A percentile compares a stretch with the other conserved stretches of the same genome.
These are phyloP conservation scores for Kwoniella bestiolae DNA, from an alignment of 768 basidiomycete genomes.

Conservation along the genomic window DNA sequence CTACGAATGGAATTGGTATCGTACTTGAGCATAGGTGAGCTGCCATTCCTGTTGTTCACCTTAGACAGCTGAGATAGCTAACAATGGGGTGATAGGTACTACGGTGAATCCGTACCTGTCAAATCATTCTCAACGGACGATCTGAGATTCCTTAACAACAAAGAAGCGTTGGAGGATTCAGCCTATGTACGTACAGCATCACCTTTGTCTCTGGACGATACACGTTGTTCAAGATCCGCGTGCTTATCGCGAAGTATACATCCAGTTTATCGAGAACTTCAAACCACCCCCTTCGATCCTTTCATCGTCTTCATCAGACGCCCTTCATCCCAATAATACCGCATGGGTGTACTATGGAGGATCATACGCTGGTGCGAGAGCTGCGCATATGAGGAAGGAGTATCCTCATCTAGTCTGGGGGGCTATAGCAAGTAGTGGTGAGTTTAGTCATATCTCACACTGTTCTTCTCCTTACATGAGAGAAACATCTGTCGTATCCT, in stretches of 20 bases:
- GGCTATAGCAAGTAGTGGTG: slow-evolving; percentile 82
- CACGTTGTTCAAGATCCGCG: too few species aligned
- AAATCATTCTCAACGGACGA: slow-evolving; percentile 78
- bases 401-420: slow-evolving; percentile 89
- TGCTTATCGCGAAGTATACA: too few species aligned
- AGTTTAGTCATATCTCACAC: not conserved
- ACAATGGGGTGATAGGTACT: slow-evolving; percentile 58
- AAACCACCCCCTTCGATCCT: slow-evolving; percentile 62
- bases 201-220: too few species aligned
- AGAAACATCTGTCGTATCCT: too few species aligned
- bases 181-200: slow-evolving; percentile 65
- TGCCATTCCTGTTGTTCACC: not conserved
- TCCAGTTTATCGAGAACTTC: slow-evolving; percentile 77
- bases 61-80: not conserved
- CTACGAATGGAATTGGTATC: slow-evolving; percentile 84
- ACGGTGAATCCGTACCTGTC: slow-evolving; percentile 80
- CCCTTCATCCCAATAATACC: slow-evolving; percentile 64
- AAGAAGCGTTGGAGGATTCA: slow-evolving; percentile 85
- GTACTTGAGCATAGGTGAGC: slow-evolving; percentile 85
- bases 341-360: slow-evolving; percentile 76
- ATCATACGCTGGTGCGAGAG: slow-evolving; percentile 89
- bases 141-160: slow-evolving; percentile 85
- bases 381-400: slow-evolving; percentile 85
- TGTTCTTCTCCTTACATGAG: too few species aligned
- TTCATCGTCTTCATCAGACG: slow-evolving; percentile 60